These are phyloP conservation scores for Teunomyces barrocoloradensis DNA, from an alignment of 805 yeast genomes.

Conservation along the genomic window DNA sequence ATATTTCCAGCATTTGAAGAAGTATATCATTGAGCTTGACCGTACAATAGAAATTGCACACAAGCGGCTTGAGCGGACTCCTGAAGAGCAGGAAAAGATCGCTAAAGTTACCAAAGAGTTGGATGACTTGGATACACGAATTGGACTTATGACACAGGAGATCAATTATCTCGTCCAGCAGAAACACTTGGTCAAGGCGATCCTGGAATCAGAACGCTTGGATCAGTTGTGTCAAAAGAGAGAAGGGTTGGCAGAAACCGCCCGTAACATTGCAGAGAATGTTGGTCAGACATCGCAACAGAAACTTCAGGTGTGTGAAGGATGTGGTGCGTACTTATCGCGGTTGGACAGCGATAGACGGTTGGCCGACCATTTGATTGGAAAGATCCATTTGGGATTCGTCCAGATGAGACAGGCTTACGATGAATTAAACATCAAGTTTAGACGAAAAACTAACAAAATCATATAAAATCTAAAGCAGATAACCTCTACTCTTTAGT, in stretches of 20 bases:
- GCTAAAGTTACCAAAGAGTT: conserved; percentile 53
- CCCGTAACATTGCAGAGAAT: conserved; percentile 62
- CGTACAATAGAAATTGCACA: conserved; percentile 60
- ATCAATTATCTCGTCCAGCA: conserved; percentile 49
- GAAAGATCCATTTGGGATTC: conserved; percentile 82
- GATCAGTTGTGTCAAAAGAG: conserved; percentile 48
- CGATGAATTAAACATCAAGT: conserved; percentile 30
- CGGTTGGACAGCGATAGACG: conserved; percentile 84
- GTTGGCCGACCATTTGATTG: conserved; percentile 84
- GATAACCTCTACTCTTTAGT: background rate
- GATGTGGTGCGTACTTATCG: conserved; percentile 86
- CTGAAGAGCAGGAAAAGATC: conserved; percentile 66
- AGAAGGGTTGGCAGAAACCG: conserved; percentile 51
- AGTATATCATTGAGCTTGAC: conserved; percentile 65
- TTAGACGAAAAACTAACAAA: conserved; percentile 4
- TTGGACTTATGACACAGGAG: conserved; percentile 68
- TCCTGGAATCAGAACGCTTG: conserved; percentile 48
- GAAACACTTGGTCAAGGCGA: conserved; percentile 50
- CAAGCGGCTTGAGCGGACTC: conserved; percentile 65
- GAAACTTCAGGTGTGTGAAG: conserved; percentile 83
- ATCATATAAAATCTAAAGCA: background rate
- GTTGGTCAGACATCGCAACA: conserved; percentile 86
- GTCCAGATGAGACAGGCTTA: conserved; percentile 67
- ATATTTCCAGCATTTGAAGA: conserved; percentile 47
- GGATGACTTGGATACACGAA: conserved; percentile 58